Percentiles rank a stretch among this genome's conserved stretches.
These are phyloP conservation scores for Fomitopsis betulina DNA, from an alignment of 1,284 basidiomycete genomes.

Conservation along the genomic window DNA sequence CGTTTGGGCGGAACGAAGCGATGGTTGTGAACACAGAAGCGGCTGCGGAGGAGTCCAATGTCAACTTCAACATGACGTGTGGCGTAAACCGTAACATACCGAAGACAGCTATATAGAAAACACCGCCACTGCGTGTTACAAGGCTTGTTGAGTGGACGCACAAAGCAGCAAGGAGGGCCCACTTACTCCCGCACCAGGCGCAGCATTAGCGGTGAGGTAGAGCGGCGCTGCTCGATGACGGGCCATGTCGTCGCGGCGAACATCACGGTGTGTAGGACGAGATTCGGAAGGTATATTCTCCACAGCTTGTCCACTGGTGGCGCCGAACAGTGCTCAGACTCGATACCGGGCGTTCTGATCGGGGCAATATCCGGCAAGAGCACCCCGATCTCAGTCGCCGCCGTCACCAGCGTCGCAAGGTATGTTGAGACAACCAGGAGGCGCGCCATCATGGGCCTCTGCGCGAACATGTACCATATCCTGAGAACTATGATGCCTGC, in stretches of 20 bases:
- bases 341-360: constrained; percentile 8
- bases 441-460: constrained; percentile 10
- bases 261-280: constrained; percentile 20
- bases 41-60: constrained; percentile 2
- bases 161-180: neutral
- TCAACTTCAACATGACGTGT: too few species aligned
- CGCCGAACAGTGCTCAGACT: constrained; percentile 14
- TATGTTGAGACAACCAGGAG: constrained; percentile 13
- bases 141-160: neutral
- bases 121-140: constrained; percentile 18
- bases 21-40: constrained; percentile 16
- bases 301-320: constrained; percentile 17
- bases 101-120: constrained; percentile 21
- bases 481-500: constrained; percentile 25
- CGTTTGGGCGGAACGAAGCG: constrained; percentile 10
- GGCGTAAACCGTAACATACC: constrained; percentile 9
- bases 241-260: constrained; percentile 20
- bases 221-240: constrained; percentile 11
- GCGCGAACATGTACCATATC: constrained; percentile 25
- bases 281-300: constrained; percentile 19
- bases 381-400: constrained; percentile 8
- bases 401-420: constrained; percentile 6
- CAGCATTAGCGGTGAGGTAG: constrained; percentile 13
- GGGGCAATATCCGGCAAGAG: constrained; percentile 15
- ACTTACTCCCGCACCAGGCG: constrained; percentile 24